Evolutionary conservation across 257 asterid species (phyloP), one percentile per base, ranked within the genome.

Genomic region (Marsdenia floribunda): DNA sequence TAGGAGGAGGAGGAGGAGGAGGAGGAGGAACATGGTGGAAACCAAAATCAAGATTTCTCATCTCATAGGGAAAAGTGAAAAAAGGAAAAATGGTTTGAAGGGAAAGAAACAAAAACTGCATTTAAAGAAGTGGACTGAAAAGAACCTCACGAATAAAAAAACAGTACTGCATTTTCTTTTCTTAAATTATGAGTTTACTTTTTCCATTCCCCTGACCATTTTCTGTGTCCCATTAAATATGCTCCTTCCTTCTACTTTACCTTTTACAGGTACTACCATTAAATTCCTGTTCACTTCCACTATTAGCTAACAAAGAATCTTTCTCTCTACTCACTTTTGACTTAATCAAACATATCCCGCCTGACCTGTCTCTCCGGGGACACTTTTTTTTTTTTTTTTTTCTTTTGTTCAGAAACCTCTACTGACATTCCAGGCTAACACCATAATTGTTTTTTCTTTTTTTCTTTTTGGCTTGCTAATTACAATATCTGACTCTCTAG

Each of bases 271-370:
- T 42, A 70, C 63, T 77, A 61, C 67, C 21, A 71, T 80, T 81
- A 68, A 77, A 72, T 78, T 82, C 85, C 40, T 49, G 90, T 85
- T 83, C 76, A 66, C 77, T 82, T 83, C 83, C 81, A 76, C 83
- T 79, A 75, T 53, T 79, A 61, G 84, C 71, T 59, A 4, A 73
- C 64, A n/a, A 68, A 81, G 90, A 85, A 85, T 87, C 90, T 83
- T 77, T 70, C 79, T 79, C 82, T 75, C 72, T 80, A 72, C 15
- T 75, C 79, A 73, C 88, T 87, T 83, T 85, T 75, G 90, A 87
- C 87, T 78, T 81, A 9, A 66, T 65, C 60, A 50, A 74, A 52
- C 21, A 26, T 71, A 33, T 73, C 73, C 69, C 79, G 49, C 24
- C 57, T 52, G 72, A 81, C 71, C 72, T 81, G 78, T 76, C 78